Conservation (phyloP, 768 basidiomycete species). For the Ramaria sp. region DNA sequence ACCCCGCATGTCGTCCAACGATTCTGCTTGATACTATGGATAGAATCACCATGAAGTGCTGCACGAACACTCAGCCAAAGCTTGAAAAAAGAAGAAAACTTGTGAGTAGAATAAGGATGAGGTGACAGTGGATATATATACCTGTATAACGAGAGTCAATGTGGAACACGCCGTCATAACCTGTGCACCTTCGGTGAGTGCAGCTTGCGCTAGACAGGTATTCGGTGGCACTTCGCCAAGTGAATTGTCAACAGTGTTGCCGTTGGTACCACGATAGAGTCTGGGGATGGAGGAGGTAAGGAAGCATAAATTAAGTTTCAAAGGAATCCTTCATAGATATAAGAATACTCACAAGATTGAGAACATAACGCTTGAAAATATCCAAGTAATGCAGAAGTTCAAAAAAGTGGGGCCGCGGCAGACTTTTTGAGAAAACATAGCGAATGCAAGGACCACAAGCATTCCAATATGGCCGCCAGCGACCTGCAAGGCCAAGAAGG, state of each 20-base stretch:
- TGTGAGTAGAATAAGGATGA: neutral
- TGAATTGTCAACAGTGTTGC: constrained; percentile 16
- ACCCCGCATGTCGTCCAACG: too few species aligned
- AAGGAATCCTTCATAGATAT: neutral
- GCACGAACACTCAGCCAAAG: neutral
- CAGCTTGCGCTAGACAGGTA: constrained; percentile 41
- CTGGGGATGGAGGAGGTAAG: constrained; percentile 8
- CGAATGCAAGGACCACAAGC: constrained; percentile 37
- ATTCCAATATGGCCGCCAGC: constrained; percentile 43
- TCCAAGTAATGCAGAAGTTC: constrained; percentile 49
- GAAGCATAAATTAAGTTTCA: neutral
- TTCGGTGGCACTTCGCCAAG: constrained; percentile 16
- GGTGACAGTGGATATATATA: neutral
- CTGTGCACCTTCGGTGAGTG: constrained; percentile 37
- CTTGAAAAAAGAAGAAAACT: neutral
- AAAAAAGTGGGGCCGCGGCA: constrained; percentile 41
- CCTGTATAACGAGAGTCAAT: constrained; percentile 20
- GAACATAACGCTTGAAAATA: constrained; percentile 42
- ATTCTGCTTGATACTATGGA: too few species aligned
- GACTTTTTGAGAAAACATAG: constrained; percentile 30
- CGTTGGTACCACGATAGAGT: constrained; percentile 10
- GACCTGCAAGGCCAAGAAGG: constrained; percentile 38
- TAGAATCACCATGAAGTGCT: too few species aligned
- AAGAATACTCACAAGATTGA: constrained; percentile 30
- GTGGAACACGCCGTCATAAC: constrained; percentile 5